Evolutionary conservation across 169 alveolate species (phyloP).

Genomic region (Plasmodium relictum): DNA sequence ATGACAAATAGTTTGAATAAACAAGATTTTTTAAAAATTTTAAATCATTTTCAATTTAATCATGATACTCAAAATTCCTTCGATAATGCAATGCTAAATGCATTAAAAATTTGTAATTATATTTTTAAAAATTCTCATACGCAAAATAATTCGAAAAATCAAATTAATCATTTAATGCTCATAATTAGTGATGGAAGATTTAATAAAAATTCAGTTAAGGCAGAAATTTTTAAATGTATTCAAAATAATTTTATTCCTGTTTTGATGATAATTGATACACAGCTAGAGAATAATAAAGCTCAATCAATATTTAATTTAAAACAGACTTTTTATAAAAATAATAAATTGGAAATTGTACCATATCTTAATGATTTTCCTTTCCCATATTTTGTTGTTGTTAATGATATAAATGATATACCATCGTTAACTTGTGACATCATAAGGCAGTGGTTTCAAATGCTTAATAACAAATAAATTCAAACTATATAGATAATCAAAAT

Average conservation of each 20-base stretch:
- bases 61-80: constrained; percentile 86
- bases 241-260: constrained; percentile 91
- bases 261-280: constrained; percentile 91
- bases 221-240: constrained; percentile 89
- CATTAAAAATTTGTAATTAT: constrained; percentile 88
- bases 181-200: constrained; percentile 98
- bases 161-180: constrained; percentile 89
- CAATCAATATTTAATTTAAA: constrained; percentile 89
- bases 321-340: constrained; percentile 88
- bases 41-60: constrained; percentile 84
- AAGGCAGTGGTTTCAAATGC: constrained; percentile 84
- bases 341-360: constrained; percentile 91
- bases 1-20: constrained; percentile 65
- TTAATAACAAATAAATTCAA: constrained; percentile 30
- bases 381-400: constrained; percentile 95
- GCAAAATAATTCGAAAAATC: constrained; percentile 68
- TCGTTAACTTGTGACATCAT: constrained; percentile 88
- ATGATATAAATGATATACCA: constrained; percentile 89
- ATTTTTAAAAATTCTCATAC: constrained; percentile 67
- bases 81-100: constrained; percentile 85
- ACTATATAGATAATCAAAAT: neutral
- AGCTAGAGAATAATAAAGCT: constrained; percentile 76
- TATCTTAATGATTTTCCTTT: constrained; percentile 97
- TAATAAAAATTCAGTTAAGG: constrained; percentile 94
- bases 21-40: constrained; percentile 75